Conservation (phyloP, 2,329 filamentous ascomycete species). For the Mycosphaerelloides madeirae region DNA sequence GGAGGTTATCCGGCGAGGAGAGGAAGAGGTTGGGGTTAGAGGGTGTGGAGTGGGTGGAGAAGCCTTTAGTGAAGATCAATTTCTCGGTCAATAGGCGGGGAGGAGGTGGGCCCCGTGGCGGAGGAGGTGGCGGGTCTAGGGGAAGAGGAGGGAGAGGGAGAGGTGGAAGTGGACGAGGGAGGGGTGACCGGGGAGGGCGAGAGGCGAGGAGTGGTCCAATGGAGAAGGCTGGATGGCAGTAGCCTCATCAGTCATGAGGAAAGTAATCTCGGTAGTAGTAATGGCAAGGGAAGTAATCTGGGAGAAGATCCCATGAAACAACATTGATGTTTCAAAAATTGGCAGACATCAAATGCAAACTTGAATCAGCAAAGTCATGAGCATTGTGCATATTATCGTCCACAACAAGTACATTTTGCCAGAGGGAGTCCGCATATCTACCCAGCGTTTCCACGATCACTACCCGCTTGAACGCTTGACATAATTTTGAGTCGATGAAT, state of each 20-base stretch:
- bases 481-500: too few relatives aligned
- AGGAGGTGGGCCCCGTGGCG: slow-evolving; percentile 32
- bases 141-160: slow-evolving; percentile 5
- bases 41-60: slow-evolving; percentile 60
- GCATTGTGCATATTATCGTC: too few relatives aligned
- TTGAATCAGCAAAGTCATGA: too few relatives aligned
- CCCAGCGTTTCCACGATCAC: neutral
- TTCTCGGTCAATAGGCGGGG: slow-evolving; percentile 52
- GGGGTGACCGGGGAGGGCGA: slow-evolving; percentile 5
- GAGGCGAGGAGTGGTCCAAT: slow-evolving; percentile 11
- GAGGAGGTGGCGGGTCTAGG: slow-evolving; percentile 3
- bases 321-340: too few relatives aligned
- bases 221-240: slow-evolving; percentile 15
- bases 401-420: too few relatives aligned
- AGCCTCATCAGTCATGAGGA: too few relatives aligned
- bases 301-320: too few relatives aligned
- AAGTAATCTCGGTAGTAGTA: too few relatives aligned
- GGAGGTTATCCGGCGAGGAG: slow-evolving; percentile 57
- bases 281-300: too few relatives aligned
- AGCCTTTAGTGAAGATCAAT: slow-evolving; percentile 61
- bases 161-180: slow-evolving; percentile 7
- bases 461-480: slow-evolving; percentile 15
- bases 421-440: neutral
- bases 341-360: too few relatives aligned
- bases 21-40: slow-evolving; percentile 54